Conservation (phyloP, 495 filamentous ascomycete genomes). For the Antarctomyces pellizariae region DNA sequence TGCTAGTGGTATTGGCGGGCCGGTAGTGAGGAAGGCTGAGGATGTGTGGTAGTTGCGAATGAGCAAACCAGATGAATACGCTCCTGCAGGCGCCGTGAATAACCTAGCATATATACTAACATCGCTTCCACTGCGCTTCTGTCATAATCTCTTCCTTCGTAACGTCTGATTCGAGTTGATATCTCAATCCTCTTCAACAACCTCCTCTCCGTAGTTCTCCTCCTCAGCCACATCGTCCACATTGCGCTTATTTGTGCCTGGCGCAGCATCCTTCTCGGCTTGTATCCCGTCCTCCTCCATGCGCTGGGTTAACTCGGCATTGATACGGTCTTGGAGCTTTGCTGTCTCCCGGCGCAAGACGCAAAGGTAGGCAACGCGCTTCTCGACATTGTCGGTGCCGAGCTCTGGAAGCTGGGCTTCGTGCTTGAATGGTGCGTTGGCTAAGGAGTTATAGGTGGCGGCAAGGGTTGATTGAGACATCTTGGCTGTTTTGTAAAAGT, state of each 20-base stretch:
- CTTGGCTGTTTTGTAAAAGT: not conserved
- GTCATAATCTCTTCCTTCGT: too few species aligned
- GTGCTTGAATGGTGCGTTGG: constrained; percentile 20
- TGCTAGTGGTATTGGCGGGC: too few species aligned
- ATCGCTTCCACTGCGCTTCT: not conserved
- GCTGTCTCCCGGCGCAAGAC: constrained; percentile 36
- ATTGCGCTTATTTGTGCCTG: constrained; percentile 15
- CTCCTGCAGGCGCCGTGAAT: too few species aligned
- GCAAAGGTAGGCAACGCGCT: constrained; percentile 42
- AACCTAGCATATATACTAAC: not conserved
- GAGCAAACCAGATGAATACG: too few species aligned
- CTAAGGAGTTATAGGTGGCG: constrained; percentile 36
- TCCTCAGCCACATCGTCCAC: constrained; percentile 43
- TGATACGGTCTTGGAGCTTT: constrained; percentile 48
- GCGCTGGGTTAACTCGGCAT: constrained; percentile 55
- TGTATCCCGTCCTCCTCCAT: constrained; percentile 71
- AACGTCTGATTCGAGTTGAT: constrained; percentile 1
- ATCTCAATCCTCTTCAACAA: constrained; percentile 26
- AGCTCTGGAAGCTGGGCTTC: constrained; percentile 19
- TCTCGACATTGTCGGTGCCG: constrained; percentile 16
- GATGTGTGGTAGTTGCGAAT: constrained; percentile 1
- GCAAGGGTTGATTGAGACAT: constrained; percentile 13
- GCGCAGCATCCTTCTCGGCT: constrained; percentile 14
- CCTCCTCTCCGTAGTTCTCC: constrained; percentile 71
- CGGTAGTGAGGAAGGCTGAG: not conserved